These are phyloP conservation scores for Lactarius evosmus DNA, from an alignment of 768 basidiomycete genomes.

Conservation along the genomic window DNA sequence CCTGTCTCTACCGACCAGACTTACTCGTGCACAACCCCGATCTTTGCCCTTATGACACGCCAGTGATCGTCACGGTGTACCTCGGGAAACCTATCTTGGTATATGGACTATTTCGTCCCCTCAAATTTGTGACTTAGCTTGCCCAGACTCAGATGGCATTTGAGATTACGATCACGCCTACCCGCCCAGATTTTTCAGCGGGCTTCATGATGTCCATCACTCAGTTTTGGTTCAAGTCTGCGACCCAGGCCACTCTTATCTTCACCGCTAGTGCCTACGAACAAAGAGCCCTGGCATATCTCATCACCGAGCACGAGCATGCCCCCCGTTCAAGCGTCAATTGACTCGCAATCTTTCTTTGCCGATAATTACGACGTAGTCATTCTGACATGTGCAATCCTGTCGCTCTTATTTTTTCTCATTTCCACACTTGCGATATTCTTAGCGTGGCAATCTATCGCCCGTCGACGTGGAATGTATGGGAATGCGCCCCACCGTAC, in stretches of 20 bases:
- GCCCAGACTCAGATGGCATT: background rate
- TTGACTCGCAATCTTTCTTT: background rate
- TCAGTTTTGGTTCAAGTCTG: background rate
- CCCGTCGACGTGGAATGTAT: conserved; percentile 1
- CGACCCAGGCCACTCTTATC: background rate
- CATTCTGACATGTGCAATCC: conserved; percentile 2
- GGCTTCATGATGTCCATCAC: background rate
- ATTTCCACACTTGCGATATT: background rate
- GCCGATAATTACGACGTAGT: background rate
- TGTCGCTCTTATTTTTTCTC: conserved; percentile 4
- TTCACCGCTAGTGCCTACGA: background rate
- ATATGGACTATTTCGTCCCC: background rate
- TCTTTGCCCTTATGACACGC: background rate
- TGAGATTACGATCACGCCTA: conserved; percentile 12
- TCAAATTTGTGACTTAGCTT: background rate
- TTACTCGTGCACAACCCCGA: too few relatives aligned
- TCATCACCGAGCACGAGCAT: conserved; percentile 2
- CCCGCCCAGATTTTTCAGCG: background rate
- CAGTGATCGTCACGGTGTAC: background rate
- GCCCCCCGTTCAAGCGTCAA: conserved; percentile 14
- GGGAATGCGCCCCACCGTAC: background rate
- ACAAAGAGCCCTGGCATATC: background rate
- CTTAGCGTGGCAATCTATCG: background rate
- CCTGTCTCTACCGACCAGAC: too few relatives aligned
- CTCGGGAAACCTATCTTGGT: background rate